Evolutionary conservation across 441 rosid species (phyloP).

Genomic region (Melastoma candidum): DNA sequence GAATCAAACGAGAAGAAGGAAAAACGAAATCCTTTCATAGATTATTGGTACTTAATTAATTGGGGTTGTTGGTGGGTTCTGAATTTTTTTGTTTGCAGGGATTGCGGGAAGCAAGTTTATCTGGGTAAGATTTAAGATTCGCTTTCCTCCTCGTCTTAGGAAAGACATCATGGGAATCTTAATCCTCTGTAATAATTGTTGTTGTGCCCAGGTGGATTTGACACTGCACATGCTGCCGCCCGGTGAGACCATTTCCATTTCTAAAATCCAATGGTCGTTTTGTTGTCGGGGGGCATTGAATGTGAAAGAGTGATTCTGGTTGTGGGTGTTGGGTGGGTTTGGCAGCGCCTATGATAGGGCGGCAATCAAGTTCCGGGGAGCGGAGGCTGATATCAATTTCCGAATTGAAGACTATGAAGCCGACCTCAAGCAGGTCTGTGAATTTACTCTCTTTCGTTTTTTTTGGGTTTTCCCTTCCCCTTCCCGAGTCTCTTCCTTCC

Average conservation of each 20-base stretch:
- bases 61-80: constrained; percentile 2
- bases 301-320: neutral
- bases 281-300: neutral
- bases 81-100: constrained; percentile 43
- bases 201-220: constrained; percentile 72
- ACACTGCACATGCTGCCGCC: constrained; percentile 99
- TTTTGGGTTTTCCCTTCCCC: neutral
- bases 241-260: constrained; percentile 34
- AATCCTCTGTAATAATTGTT: too few relatives aligned
- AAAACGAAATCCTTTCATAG: too few relatives aligned
- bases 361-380: constrained; percentile 94
- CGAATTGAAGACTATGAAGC: constrained; percentile 79
- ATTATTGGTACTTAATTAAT: neutral
- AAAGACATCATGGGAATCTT: neutral
- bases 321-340: neutral
- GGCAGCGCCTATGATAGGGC: constrained; percentile 96
- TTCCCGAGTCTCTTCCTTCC: neutral
- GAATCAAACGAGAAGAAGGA: neutral
- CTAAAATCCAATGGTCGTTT: too few relatives aligned
- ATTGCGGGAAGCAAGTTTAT: constrained; percentile 97
- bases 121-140: constrained; percentile 41
- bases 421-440: constrained; percentile 83
- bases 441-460: constrained; percentile 12
- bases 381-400: constrained; percentile 88
- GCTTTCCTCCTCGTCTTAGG: neutral